These are phyloP conservation scores for Stenocarpella maydis DNA, from an alignment of 2,329 filamentous ascomycete species.

Conservation along the genomic window DNA sequence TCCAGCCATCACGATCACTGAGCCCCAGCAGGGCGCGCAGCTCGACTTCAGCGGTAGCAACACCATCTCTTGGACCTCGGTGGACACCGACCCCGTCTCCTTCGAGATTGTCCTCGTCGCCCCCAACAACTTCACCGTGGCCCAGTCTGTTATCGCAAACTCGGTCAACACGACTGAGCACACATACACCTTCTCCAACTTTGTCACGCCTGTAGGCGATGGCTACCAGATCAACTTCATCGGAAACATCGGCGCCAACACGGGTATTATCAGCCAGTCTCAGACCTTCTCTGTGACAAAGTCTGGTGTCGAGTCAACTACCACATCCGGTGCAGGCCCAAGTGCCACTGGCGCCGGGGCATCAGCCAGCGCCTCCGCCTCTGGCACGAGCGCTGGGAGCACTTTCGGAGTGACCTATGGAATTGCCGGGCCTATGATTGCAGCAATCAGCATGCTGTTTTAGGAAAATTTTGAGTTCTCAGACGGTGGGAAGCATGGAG, in stretches of 20 bases:
- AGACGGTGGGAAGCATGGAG: not conserved
- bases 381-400: conserved; percentile 28
- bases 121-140: conserved; percentile 45
- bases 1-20: conserved; percentile 47
- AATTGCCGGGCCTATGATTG: conserved; percentile 22
- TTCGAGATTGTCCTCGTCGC: conserved; percentile 54
- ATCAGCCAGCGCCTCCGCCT: conserved; percentile 35
- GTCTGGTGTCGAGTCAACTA: conserved; percentile 40
- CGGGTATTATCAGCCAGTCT: conserved; percentile 51
- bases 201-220: conserved; percentile 39
- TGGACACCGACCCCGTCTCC: conserved; percentile 48
- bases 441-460: not conserved
- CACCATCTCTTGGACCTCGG: conserved; percentile 49
- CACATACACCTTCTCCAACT: conserved; percentile 46
- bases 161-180: conserved; percentile 46
- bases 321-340: conserved; percentile 41
- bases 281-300: conserved; percentile 38
- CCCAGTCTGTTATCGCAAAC: conserved; percentile 44
- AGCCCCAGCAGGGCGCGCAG: conserved; percentile 43
- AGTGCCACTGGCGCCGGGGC: conserved; percentile 35
- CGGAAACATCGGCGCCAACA: conserved; percentile 44
- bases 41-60: conserved; percentile 48
- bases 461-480: not conserved
- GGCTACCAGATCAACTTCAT: conserved; percentile 53
- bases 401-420: conserved; percentile 29